These are phyloP conservation scores for Euryodendron excelsum DNA, from an alignment of 148 eudicot species.

Conservation along the genomic window DNA sequence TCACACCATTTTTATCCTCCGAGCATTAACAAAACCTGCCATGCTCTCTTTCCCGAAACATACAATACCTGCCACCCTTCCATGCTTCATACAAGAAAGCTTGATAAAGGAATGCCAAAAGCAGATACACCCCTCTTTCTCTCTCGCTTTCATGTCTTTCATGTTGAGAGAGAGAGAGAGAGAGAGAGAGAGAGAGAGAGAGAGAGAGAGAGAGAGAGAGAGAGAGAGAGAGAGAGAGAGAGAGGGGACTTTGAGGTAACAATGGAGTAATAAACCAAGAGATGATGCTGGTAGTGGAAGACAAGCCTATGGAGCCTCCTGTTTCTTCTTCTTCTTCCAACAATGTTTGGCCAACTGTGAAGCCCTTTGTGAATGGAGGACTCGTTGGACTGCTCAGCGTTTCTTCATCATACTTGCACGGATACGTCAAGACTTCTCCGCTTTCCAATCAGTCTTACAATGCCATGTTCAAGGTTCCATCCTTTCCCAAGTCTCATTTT, in stretches of 20 bases:
- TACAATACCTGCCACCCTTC: neutral
- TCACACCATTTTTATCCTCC: neutral
- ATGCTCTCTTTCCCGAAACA: neutral
- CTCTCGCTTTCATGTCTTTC: too few species aligned
- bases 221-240: neutral
- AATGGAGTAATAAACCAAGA: neutral
- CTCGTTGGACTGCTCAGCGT: neutral
- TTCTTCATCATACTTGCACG: too few species aligned
- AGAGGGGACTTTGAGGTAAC: too few species aligned
- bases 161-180: too few species aligned
- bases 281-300: neutral
- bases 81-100: neutral
- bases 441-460: neutral
- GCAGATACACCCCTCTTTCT: neutral
- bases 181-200: too few species aligned
- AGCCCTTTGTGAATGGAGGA: conserved; percentile 2
- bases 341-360: neutral
- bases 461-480: neutral
- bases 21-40: too few species aligned
- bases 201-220: too few species aligned
- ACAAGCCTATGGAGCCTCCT: neutral
- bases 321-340: neutral
- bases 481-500: neutral
- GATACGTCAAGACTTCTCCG: neutral
- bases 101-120: neutral